Base-by-base conservation (phyloP, 164 flowering plant genomes). In the Stephania yunnanensis region DNA sequence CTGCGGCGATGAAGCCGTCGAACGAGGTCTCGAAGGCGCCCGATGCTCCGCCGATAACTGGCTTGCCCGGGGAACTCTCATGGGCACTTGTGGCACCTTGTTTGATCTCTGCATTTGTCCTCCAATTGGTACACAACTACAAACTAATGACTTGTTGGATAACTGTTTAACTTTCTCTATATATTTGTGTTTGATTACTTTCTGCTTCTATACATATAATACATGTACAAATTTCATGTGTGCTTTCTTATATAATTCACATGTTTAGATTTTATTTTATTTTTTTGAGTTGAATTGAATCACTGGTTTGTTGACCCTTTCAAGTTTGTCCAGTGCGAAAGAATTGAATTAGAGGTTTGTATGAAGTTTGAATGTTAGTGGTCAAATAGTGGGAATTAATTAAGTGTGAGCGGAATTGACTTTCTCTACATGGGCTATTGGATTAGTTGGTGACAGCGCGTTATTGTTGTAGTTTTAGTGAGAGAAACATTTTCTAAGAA, bases 21-120 rank as follows among this genome's bases (percentile, higher is more conserved):
- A 45, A 6, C 72, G 45, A 17, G 22, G 72, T 25, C 70, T 31
- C 72, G 31, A 10, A 20, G 64, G 19, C 20, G 15, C 46, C 29
- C 22, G 12, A 20, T 55, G 48, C 19, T 30, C 46, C 45, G 1
- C n/a, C 46, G 70, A 5, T 68, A 46, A 68, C 36, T 25, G 30
- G 31, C 29, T 65, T 22, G 30, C 36, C 64, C 15, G n/a, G 5
- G n/a, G n/a, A 19, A 3, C 20, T 19, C 64, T 68, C n/a, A 10
- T 68, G n/a, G 70, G 70, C 9, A 46, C n/a, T 68, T 68, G 70
- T 42, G 70, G 70, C 12, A 70, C 46, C 31, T 48, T 70, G 22
- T n/a, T 70, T 36, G 42, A 36, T 70, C 72, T 70, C 31, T 70
- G 72, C 72, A 70, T 70, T 69, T 44, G 46, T 68, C 45, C 31